A percentile compares a stretch with the other conserved stretches of the same genome.
phyloP scores from a whole-genome alignment of 192 early-diverging fungal genomes.

The Gaertneriomyces semiglobifer region DNA sequence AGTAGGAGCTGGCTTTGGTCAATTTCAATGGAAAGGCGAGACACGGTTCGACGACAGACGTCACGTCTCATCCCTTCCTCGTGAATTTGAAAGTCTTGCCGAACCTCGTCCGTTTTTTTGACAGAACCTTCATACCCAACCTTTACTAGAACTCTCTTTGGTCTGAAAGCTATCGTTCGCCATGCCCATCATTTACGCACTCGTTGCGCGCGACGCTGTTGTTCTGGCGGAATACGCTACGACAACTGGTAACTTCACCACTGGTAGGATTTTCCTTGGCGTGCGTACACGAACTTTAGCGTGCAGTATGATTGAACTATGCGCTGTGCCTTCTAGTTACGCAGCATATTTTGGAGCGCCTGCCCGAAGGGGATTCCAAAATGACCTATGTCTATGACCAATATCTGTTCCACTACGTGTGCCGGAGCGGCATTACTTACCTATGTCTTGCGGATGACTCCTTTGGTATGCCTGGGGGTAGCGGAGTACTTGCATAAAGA shows the following conservation, averaged over 20 bases:
- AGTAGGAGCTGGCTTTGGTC: no score
- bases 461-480: conserved; percentile 47
- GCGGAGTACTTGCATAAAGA: not conserved
- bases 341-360: conserved; percentile 83
- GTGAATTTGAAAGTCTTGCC: no score
- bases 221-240: conserved; percentile 82
- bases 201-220: conserved; percentile 71
- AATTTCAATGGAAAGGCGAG: no score
- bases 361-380: conserved; percentile 87
- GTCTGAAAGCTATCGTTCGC: not conserved
- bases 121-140: no score
- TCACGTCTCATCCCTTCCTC: no score
- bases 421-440: conserved; percentile 73
- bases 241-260: conserved; percentile 75
- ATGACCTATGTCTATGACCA: conserved; percentile 89
- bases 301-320: no score
- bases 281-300: no score
- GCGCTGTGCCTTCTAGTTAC: conserved; percentile 42
- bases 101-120: no score
- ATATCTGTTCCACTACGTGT: conserved; percentile 90
- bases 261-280: conserved; percentile 18
- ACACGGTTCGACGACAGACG: no score
- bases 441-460: conserved; percentile 81
- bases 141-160: no score
- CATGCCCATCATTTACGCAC: conserved; percentile 77